A percentile compares a stretch with the other conserved stretches of the same genome.
Evolutionary conservation across 331 rosid genomes (phyloP).

Genomic region (Prunus yedoensis): DNA sequence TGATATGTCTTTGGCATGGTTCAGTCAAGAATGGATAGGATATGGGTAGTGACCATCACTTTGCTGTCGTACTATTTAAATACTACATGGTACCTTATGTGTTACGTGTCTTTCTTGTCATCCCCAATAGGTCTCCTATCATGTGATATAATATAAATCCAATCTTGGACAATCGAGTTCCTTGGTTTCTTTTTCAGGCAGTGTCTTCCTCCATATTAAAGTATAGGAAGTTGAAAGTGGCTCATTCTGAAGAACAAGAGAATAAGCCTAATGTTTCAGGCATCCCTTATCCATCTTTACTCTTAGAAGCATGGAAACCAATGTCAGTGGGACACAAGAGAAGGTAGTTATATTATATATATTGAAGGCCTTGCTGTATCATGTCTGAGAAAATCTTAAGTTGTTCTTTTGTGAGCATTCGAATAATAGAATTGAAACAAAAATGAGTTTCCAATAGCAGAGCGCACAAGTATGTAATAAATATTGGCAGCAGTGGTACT

Average conservation of each 20-base stretch:
- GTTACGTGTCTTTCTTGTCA: neutral
- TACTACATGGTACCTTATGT: neutral
- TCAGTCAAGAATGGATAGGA: neutral
- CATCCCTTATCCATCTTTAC: constrained; percentile 42
- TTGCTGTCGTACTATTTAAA: neutral
- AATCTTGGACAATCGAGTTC: neutral
- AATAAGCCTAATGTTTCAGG: constrained; percentile 41
- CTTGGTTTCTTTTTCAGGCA: constrained; percentile 52
- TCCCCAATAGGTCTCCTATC: neutral
- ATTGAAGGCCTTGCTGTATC: constrained; percentile 6
- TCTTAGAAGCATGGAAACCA: constrained; percentile 91
- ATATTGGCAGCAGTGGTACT: neutral
- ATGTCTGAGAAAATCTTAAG: constrained; percentile 9
- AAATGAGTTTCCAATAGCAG: neutral
- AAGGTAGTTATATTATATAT: constrained; percentile 49
- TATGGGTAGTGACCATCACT: neutral
- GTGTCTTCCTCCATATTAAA: constrained; percentile 64
- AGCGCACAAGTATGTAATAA: neutral
- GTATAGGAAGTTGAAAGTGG: constrained; percentile 60
- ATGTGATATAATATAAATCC: neutral
- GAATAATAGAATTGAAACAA: neutral
- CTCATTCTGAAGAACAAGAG: constrained; percentile 26
- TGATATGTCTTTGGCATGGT: constrained; percentile 1
- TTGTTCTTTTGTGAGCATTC: neutral
- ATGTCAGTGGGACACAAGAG: constrained; percentile 86